phyloP scores from a whole-genome alignment of 495 filamentous ascomycete species.

The Trichoderma asperelloides region DNA sequence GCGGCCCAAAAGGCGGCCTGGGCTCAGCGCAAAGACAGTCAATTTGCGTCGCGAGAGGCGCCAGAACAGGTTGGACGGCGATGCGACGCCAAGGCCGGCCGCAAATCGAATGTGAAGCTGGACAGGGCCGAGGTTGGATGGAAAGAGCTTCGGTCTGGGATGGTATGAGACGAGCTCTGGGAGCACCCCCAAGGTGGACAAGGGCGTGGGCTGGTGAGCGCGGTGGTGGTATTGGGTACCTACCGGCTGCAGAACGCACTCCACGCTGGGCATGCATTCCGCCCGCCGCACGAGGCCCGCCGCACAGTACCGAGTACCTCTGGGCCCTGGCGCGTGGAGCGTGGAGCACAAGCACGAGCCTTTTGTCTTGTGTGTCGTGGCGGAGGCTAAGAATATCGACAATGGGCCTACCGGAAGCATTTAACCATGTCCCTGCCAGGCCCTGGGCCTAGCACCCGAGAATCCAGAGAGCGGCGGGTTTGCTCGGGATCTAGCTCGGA shows the following conservation, averaged over 20 bases:
- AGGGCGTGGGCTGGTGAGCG: neutral
- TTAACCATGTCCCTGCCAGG: conserved; percentile 4
- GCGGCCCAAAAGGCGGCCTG: conserved; percentile 7
- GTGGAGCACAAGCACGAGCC: neutral
- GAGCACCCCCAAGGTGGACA: neutral
- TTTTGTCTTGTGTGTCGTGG: neutral
- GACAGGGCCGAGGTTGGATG: conserved; percentile 1
- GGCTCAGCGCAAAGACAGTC: neutral
- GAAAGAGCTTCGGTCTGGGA: conserved; percentile 4
- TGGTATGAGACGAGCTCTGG: neutral
- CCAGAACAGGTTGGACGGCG: neutral
- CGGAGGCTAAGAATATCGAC: conserved; percentile 2
- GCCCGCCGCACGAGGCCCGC: too few relatives aligned
- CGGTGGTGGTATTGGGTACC: neutral
- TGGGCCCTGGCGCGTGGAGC: neutral
- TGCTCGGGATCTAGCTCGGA: conserved; percentile 7
- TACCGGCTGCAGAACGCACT: neutral
- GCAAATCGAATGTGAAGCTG: neutral
- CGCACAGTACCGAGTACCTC: too few relatives aligned
- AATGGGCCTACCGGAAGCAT: conserved; percentile 5
- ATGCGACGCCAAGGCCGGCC: neutral
- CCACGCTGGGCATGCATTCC: too few relatives aligned
- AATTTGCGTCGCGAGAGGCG: conserved; percentile 1
- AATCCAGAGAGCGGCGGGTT: neutral
- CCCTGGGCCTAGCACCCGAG: neutral